A percentile compares a stretch with the other conserved stretches of the same genome.
phyloP scores from a whole-genome alignment of 768 basidiomycete species.

The Daedaleopsis nitida region DNA sequence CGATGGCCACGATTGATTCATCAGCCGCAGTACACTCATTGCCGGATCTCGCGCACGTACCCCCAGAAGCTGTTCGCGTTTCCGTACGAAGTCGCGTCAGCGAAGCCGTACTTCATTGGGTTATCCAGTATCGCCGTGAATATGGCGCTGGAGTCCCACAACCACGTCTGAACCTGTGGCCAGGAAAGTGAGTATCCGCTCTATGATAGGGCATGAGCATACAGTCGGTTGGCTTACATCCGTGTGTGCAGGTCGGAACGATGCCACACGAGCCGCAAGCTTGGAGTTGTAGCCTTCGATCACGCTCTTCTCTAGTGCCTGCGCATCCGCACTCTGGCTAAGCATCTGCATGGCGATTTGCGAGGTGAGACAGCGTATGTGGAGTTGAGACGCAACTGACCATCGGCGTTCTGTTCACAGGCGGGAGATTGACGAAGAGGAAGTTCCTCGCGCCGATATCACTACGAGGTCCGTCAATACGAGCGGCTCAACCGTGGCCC shows the following conservation, averaged over 20 bases:
- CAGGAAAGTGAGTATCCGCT: no score
- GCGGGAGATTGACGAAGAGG: no score
- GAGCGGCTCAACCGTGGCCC: not conserved
- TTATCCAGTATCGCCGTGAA: slow-evolving; percentile 53
- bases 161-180: slow-evolving; percentile 46
- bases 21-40: not conserved
- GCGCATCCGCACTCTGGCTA: slow-evolving; percentile 40
- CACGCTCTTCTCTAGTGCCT: slow-evolving; percentile 45
- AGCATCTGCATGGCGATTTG: slow-evolving; percentile 43
- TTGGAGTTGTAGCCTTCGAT: slow-evolving; percentile 55
- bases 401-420: slow-evolving; percentile 64
- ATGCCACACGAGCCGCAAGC: slow-evolving; percentile 41
- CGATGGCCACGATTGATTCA: not conserved
- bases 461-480: no score
- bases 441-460: no score
- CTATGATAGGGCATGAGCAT: no score
- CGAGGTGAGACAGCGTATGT: no score
- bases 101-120: slow-evolving; percentile 53
- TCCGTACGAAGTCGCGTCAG: slow-evolving; percentile 51
- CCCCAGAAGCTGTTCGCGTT: slow-evolving; percentile 54
- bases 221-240: slow-evolving; percentile 40
- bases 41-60: slow-evolving; percentile 33
- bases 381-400: slow-evolving; percentile 1
- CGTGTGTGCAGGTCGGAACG: slow-evolving; percentile 45
- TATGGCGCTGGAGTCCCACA: slow-evolving; percentile 52